Evolutionary conservation across 352 stramenopile genomes (phyloP).

Genomic region (Vaucheria bursata): DNA sequence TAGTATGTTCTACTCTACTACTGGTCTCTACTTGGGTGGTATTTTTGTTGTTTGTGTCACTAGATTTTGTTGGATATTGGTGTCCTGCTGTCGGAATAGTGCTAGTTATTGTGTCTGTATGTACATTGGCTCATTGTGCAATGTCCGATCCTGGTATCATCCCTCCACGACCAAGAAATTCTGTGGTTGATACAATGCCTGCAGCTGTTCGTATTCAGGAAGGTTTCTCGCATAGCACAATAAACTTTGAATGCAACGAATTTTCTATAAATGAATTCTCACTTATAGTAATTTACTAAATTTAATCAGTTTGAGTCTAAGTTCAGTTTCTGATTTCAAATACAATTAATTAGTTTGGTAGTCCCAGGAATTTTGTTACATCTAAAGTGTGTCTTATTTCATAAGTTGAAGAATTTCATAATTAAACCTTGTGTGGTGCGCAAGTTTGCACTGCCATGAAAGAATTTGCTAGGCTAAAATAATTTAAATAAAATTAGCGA

Average conservation of each 20-base stretch:
- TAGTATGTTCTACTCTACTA: constrained; percentile 12
- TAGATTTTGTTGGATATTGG: constrained; percentile 5
- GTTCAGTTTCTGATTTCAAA: too few relatives aligned
- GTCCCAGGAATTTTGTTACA: too few relatives aligned
- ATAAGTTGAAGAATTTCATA: too few relatives aligned
- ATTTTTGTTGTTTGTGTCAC: constrained; percentile 31
- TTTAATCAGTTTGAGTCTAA: constrained; percentile 28
- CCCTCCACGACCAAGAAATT: not conserved
- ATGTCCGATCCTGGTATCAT: constrained; percentile 19
- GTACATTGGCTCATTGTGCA: constrained; percentile 15
- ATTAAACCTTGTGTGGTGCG: too few relatives aligned
- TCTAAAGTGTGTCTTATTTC: too few relatives aligned
- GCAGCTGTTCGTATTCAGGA: not conserved
- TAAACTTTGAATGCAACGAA: too few relatives aligned
- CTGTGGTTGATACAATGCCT: not conserved
- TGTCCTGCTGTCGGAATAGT: not conserved
- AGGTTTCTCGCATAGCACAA: too few relatives aligned
- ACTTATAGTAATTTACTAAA: constrained; percentile 16
- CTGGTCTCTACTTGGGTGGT: constrained; percentile 20
- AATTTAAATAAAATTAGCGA: too few relatives aligned
- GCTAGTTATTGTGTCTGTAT: constrained; percentile 13
- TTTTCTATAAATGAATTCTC: too few relatives aligned
- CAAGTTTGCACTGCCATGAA: too few relatives aligned
- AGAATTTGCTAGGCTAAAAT: too few relatives aligned
- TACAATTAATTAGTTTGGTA: too few relatives aligned